Evolutionary conservation across 495 filamentous ascomycete genomes (phyloP).

Genomic region (Cudoniella acicularis): DNA sequence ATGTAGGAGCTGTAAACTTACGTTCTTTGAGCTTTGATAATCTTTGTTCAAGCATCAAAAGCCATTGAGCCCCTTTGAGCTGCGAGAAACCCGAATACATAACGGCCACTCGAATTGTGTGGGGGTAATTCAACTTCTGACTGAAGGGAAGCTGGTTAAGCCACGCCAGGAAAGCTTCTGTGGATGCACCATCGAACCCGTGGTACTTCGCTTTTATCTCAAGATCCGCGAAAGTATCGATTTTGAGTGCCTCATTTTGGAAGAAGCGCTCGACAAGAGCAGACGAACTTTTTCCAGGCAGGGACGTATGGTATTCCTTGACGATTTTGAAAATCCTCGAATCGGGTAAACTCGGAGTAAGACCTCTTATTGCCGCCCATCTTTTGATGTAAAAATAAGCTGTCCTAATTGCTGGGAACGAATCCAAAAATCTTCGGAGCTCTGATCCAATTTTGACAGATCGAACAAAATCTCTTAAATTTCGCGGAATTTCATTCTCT

Average conservation of each 20-base stretch:
- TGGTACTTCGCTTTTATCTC: background rate
- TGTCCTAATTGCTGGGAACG: background rate
- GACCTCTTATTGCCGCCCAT: background rate
- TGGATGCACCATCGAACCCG: background rate
- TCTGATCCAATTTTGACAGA: background rate
- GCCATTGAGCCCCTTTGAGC: slow-evolving; percentile 9
- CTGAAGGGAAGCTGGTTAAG: background rate
- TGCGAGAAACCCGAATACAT: slow-evolving; percentile 9
- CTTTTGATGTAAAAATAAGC: slow-evolving; percentile 2
- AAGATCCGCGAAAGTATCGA: background rate
- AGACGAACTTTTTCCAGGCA: background rate
- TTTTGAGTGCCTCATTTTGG: background rate
- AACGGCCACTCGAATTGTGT: slow-evolving; percentile 3
- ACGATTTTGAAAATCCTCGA: background rate
- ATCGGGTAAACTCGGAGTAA: background rate
- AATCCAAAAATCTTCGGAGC: background rate
- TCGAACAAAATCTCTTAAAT: background rate
- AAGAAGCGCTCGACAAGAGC: background rate
- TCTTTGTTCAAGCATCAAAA: slow-evolving; percentile 13
- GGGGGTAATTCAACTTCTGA: background rate
- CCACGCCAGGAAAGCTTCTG: background rate
- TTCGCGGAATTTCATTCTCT: background rate
- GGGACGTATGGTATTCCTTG: background rate
- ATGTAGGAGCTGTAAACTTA: too few relatives aligned
- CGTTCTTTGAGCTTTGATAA: slow-evolving; percentile 11